Base-by-base conservation (phyloP, 208 protist genomes). In the Acanthamoeba royreba region DNA sequence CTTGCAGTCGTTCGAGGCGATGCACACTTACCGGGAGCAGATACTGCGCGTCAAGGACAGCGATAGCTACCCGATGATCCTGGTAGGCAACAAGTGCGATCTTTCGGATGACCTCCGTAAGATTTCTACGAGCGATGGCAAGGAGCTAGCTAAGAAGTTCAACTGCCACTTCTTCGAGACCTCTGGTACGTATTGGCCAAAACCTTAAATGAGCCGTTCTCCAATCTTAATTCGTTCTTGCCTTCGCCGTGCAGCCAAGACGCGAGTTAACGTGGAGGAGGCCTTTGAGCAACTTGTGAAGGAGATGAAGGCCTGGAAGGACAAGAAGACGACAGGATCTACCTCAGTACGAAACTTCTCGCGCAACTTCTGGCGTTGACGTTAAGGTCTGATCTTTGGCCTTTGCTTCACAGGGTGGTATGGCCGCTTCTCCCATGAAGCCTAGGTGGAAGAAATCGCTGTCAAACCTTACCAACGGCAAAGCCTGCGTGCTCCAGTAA, bases 11-110 rank as follows among this genome's bases (percentile, higher is more conserved):
- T 92, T 79, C 58, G 35, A 79, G 15, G 87, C 40, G 43, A 52
- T 92, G 45, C 63, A 47, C 87, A 58, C 72, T 38, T 61, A 63
- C 17, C 87, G 87, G 17, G 66, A 92, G 43, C 87, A 92, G 66
- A 92, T 92, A 52, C 66, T 74, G n/a, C 52, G 87, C 38, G 87
- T 92, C 40, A 92, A 92, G 45, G 87, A 92, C 86, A 79, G 90
- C 1, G 90, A 93, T 69, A 86, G 25, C 0, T 94, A 63, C 33
- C 96, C 96, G 17, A 95, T 97, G 91, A 94, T 98, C 15, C 45
- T 98, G 0, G 43, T 97, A 22, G 97, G 93, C 25, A 98, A 98
- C 19, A 98, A 98, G 85, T 85, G 53, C 63, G 97, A 98, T 94
- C 77, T 98, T 2, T 43, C 93, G 53, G 95, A 97, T 33, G 19